Percentiles rank a stretch among this genome's conserved stretches.
Evolutionary conservation across 805 yeast species (phyloP).

Genomic region (Candida rishiriensis): DNA sequence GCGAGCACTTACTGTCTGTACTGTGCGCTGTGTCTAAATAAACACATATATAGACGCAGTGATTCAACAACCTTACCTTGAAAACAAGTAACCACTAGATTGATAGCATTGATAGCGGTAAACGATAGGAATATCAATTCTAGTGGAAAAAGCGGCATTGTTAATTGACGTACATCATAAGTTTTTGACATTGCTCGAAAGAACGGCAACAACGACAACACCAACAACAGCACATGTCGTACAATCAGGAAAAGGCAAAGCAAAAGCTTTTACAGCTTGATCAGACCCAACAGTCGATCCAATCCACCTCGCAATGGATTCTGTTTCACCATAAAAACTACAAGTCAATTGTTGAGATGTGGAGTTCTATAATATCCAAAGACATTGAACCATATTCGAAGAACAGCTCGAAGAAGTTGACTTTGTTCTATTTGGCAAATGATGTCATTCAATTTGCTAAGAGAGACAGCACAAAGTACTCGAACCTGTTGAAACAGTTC

Average conservation of each 20-base stretch:
- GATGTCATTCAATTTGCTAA: slow-evolving; percentile 79
- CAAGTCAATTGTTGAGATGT: slow-evolving; percentile 44
- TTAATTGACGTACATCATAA: too few species aligned
- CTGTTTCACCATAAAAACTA: slow-evolving; percentile 64
- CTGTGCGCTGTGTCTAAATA: too few species aligned
- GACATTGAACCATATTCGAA: slow-evolving; percentile 8
- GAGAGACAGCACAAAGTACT: slow-evolving; percentile 45
- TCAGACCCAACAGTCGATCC: slow-evolving; percentile 70
- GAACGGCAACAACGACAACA: too few species aligned
- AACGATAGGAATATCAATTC: too few species aligned
- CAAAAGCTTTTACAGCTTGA: slow-evolving; percentile 43
- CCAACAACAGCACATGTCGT: slow-evolving; percentile 37
- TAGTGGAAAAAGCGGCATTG: too few species aligned
- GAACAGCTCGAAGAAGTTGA: slow-evolving; percentile 35
- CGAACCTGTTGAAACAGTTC: slow-evolving; percentile 57
- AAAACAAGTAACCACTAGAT: too few species aligned
- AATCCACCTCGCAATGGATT: slow-evolving; percentile 67
- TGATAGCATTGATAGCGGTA: too few species aligned
- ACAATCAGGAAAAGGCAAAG: slow-evolving; percentile 44
- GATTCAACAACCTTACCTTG: too few species aligned
- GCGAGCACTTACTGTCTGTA: too few species aligned
- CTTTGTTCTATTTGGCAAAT: slow-evolving; percentile 67
- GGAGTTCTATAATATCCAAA: slow-evolving; percentile 33
- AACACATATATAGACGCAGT: too few species aligned
- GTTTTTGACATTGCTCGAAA: too few species aligned